Evolutionary conservation across 2,329 filamentous ascomycete genomes (phyloP).

Genomic region (Leptographium wingfieldii): DNA sequence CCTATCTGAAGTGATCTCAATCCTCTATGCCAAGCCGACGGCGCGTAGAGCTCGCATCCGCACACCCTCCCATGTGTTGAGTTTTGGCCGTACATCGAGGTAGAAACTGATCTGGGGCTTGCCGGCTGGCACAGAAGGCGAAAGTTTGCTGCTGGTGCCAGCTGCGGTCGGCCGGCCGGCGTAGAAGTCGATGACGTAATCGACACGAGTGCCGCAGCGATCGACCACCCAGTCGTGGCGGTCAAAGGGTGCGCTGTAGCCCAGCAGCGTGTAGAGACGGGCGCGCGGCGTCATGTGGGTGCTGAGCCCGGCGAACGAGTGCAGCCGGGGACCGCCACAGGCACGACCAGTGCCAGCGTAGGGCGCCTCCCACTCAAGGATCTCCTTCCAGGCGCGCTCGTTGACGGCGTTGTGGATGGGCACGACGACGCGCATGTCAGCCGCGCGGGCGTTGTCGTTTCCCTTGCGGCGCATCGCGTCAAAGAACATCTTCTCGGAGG

Average conservation of each 20-base stretch:
- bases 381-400: conserved; percentile 89
- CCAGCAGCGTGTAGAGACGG: conserved; percentile 66
- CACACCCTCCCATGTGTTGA: conserved; percentile 55
- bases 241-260: conserved; percentile 89
- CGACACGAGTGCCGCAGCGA: conserved; percentile 69
- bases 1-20: no score
- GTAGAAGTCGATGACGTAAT: conserved; percentile 98
- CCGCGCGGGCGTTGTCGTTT: conserved; percentile 53
- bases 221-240: conserved; percentile 96
- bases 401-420: conserved; percentile 98
- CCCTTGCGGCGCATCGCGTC: conserved; percentile 90
- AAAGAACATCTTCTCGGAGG: conserved; percentile 95
- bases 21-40: conserved; percentile 32
- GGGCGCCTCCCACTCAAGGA: conserved; percentile 74
- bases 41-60: conserved; percentile 49
- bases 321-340: conserved; percentile 63
- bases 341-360: conserved; percentile 39
- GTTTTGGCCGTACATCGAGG: conserved; percentile 54
- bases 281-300: conserved; percentile 67
- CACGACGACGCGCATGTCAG: conserved; percentile 83
- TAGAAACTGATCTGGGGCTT: conserved; percentile 43
- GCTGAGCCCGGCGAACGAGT: conserved; percentile 68
- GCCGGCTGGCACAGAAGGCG: neutral
- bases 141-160: neutral
- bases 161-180: conserved; percentile 42